phyloP scores from a whole-genome alignment of 148 eudicot genomes.

The Amaranthus hypochondriacus region DNA sequence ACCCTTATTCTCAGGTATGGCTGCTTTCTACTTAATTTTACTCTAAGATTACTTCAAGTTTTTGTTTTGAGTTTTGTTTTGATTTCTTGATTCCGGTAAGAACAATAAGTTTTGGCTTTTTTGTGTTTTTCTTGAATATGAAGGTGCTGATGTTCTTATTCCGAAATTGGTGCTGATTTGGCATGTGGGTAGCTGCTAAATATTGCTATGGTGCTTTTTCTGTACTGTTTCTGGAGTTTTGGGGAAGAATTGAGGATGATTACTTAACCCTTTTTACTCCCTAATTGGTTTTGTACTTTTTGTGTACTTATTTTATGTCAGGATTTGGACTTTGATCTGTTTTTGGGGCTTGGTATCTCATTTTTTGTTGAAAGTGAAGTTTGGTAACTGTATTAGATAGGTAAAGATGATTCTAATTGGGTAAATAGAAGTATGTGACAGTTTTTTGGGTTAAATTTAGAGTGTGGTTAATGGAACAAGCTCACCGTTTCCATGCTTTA shows the following conservation, averaged over 20 bases:
- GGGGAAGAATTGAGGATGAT: conserved; percentile 20
- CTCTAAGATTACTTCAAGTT: too few species aligned
- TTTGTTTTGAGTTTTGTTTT: background rate
- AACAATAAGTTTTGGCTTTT: background rate
- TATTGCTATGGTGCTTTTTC: conserved; percentile 27
- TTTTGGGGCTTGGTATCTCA: conserved; percentile 9
- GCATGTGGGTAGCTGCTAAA: conserved; percentile 28
- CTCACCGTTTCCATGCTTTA: conserved; percentile 34
- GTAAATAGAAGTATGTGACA: background rate
- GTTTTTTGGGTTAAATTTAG: background rate
- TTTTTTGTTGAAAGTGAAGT: background rate
- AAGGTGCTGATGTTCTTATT: conserved; percentile 3
- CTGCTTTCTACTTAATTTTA: too few species aligned
- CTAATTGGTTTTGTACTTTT: background rate
- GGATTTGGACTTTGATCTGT: conserved; percentile 17
- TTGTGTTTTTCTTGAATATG: conserved; percentile 2
- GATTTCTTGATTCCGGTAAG: background rate
- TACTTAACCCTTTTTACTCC: conserved; percentile 10
- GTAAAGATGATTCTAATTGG: background rate
- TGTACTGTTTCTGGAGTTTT: conserved; percentile 25
- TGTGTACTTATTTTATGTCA: background rate
- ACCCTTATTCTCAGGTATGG: background rate
- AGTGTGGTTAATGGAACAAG: conserved; percentile 45
- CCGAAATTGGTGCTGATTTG: conserved; percentile 19
- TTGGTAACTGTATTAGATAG: background rate